These are phyloP conservation scores for Fusarium praegraminearum DNA, from an alignment of 2,329 filamentous ascomycete genomes.

Conservation along the genomic window DNA sequence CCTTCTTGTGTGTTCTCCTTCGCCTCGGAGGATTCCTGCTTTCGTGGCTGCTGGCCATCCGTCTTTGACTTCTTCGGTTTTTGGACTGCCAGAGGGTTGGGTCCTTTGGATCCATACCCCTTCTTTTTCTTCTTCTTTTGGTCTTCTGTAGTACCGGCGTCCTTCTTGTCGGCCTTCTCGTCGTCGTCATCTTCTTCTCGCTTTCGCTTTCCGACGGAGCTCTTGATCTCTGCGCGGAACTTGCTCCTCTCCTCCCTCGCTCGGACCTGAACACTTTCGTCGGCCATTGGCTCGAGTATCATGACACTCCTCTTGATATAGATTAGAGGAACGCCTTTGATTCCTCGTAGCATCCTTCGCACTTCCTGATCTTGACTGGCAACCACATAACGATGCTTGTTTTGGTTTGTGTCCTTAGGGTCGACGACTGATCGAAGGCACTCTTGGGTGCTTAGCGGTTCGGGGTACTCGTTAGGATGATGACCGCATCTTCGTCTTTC, in stretches of 20 bases:
- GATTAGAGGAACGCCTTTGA: constrained; percentile 79
- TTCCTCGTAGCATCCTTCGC: constrained; percentile 71
- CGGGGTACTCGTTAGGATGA: constrained; percentile 76
- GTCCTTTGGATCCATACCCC: constrained; percentile 72
- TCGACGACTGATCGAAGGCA: constrained; percentile 83
- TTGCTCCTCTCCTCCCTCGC: constrained; percentile 79
- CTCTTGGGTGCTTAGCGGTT: constrained; percentile 76
- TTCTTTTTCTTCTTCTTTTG: constrained; percentile 66
- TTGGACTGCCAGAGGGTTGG: constrained; percentile 78
- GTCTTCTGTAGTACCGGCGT: constrained; percentile 18
- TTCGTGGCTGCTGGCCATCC: constrained; percentile 47
- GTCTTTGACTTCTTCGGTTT: constrained; percentile 70
- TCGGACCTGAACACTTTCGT: constrained; percentile 70
- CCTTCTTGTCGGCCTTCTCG: constrained; percentile 34
- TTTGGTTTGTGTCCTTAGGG: constrained; percentile 75
- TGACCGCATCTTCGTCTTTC: constrained; percentile 85
- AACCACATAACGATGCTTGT: constrained; percentile 84
- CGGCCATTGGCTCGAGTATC: constrained; percentile 78
- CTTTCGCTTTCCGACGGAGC: constrained; percentile 63
- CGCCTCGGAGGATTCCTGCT: constrained; percentile 51
- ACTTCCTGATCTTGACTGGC: constrained; percentile 78
- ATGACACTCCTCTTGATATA: constrained; percentile 85
- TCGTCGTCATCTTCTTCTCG: constrained; percentile 59
- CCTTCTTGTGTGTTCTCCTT: constrained; percentile 42
- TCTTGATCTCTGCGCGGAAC: constrained; percentile 76